A percentile compares a stretch with the other conserved stretches of the same genome.
These are phyloP conservation scores for Mimosa pudica DNA, from an alignment of 306 rosid genomes.

Conservation along the genomic window DNA sequence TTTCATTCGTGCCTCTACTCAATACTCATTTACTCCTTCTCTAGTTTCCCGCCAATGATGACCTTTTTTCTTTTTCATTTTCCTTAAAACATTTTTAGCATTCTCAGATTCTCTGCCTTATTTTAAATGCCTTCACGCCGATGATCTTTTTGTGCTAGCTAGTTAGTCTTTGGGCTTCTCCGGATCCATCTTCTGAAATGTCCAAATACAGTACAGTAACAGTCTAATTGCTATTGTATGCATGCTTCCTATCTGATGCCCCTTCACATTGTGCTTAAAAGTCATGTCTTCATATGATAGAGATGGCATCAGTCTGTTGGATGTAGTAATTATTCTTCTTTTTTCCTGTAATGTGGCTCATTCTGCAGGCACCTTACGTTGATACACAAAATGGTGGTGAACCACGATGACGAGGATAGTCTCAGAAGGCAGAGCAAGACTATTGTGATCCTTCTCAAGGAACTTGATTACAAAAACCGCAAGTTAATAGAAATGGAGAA, in stretches of 20 bases:
- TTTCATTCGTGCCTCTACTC: background rate
- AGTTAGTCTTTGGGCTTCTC: background rate
- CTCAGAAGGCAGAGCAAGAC: conserved; percentile 20
- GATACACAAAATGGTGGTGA: conserved; percentile 27
- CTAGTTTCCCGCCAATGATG: background rate
- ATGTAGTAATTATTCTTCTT: background rate
- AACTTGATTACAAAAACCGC: conserved; percentile 26
- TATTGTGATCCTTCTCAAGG: conserved; percentile 32
- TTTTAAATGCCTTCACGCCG: background rate
- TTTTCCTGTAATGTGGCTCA: background rate
- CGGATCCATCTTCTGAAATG: background rate
- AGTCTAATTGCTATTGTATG: background rate
- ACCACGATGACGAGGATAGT: conserved; percentile 7
- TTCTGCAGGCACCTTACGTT: conserved; percentile 28
- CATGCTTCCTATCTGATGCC: background rate
- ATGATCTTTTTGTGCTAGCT: too few relatives aligned
- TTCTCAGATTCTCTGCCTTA: background rate
- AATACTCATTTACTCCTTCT: background rate
- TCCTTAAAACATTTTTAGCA: background rate
- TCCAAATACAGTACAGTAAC: background rate
- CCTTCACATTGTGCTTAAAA: background rate
- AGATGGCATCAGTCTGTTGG: background rate
- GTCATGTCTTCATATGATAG: background rate
- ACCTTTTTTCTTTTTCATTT: too few relatives aligned
- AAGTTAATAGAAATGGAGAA: conserved; percentile 37